These are phyloP conservation scores for Puccinellia tenuiflora DNA, from an alignment of 176 grass and related monocot species.

Conservation along the genomic window DNA sequence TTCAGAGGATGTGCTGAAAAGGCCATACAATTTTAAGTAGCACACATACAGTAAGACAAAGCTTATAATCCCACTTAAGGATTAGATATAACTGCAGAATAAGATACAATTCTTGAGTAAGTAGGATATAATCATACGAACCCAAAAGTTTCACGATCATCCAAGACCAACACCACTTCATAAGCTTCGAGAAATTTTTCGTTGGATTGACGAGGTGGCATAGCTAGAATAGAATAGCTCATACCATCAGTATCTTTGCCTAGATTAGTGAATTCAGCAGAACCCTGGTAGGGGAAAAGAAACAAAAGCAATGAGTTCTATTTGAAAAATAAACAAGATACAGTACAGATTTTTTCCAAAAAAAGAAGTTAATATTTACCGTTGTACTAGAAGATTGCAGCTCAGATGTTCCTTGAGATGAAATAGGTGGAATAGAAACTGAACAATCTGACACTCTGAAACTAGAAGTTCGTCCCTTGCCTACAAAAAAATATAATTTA, in stretches of 20 bases:
- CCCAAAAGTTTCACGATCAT: slow-evolving; percentile 93
- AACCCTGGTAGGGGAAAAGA: slow-evolving; percentile 45
- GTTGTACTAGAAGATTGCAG: slow-evolving; percentile 34
- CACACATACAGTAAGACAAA: slow-evolving; percentile 8
- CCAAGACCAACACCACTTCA: slow-evolving; percentile 86
- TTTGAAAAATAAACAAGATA: neutral
- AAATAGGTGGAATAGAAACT: slow-evolving; percentile 19
- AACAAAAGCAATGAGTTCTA: neutral
- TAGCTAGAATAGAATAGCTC: slow-evolving; percentile 50
- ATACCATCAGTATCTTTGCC: slow-evolving; percentile 15
- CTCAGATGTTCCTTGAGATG: slow-evolving; percentile 32
- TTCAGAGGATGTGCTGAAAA: neutral
- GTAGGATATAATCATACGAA: slow-evolving; percentile 37
- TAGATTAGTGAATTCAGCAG: slow-evolving; percentile 28
- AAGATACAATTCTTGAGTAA: slow-evolving; percentile 30
- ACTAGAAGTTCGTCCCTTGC: neutral
- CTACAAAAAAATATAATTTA: slow-evolving; percentile 23
- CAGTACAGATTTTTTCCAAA: neutral
- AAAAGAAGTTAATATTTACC: slow-evolving; percentile 27
- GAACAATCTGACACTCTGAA: neutral
- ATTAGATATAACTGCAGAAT: slow-evolving; percentile 6
- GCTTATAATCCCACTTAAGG: slow-evolving; percentile 11
- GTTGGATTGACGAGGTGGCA: slow-evolving; percentile 61
- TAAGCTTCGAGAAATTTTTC: slow-evolving; percentile 79
- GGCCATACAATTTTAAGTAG: slow-evolving; percentile 11